Evolutionary conservation across 2,329 filamentous ascomycete genomes (phyloP), one percentile per base, ranked within the genome.

Genomic region (Pseudocercospora fijiensis): DNA sequence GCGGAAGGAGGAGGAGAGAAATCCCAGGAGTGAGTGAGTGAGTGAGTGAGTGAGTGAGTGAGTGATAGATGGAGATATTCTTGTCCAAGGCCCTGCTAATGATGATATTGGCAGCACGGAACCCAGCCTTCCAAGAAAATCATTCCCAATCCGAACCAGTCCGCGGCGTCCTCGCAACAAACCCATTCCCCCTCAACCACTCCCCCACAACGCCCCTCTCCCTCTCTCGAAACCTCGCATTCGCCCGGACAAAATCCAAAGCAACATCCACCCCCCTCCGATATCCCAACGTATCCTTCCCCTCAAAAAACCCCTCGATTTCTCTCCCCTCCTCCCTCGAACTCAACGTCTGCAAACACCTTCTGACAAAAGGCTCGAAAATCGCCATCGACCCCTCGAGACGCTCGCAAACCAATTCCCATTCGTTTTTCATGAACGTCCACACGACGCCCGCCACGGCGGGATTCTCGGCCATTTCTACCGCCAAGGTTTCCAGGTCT

Each of bases 271-370:
- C 20, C 2, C 58, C 58, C 1, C 58, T n/a, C 8, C 11, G 26
- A 28, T 61, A 61, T 4, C 58, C 58, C n/a, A 33, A 26, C 24
- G 57, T 63, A 22, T 59, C 47, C 49, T 47, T 63, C 0, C n/a
- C 28, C 13, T 10, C 10, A 22, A 63, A 63, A 49, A 63, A 63
- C 13, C 3, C 20, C 37, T 56, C 24, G 5, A 63, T 20, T 20
- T 63, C 57, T 4, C 33, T 22, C 1, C 9, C 33, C 4, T 37
- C 26, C 9, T 41, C 56, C 11, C 13, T n/a, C 4, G 45, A 24
- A 1, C 28, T 49, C 22, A 63, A 63, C 8, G 18, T 53, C 41
- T 37, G 28, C 47, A 63, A 30, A 9, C 37, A 51, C 9, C 49
- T n/a, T n/a, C 61, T n/a, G 10, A 63, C 24, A 8, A 47, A 55